These are phyloP conservation scores for Trichoderma orchidacearum DNA, from an alignment of 495 filamentous ascomycete species.

Conservation along the genomic window DNA sequence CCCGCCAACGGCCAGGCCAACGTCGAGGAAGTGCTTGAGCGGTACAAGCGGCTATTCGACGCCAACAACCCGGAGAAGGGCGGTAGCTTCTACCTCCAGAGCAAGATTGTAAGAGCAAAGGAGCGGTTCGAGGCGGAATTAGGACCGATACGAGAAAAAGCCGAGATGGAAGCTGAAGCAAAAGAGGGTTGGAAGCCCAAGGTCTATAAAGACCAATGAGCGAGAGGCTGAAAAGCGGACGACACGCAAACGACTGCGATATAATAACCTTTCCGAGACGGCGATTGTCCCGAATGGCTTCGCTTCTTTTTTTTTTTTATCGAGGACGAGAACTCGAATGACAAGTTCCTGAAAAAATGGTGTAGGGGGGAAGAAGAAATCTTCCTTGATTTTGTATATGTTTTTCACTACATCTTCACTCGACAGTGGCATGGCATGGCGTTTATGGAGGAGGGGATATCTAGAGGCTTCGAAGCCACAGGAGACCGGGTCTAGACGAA, in stretches of 20 bases:
- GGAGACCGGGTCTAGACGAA: conserved; percentile 2
- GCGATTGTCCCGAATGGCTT: no score
- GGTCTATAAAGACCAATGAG: conserved; percentile 65
- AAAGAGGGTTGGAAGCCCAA: conserved; percentile 87
- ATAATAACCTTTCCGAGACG: no score
- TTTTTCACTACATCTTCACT: conserved; percentile 25
- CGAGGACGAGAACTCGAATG: neutral
- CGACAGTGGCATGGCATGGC: conserved; percentile 33
- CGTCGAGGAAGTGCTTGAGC: conserved; percentile 61
- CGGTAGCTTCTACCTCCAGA: conserved; percentile 95
- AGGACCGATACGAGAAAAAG: conserved; percentile 35
- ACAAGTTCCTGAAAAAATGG: neutral
- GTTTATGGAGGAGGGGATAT: conserved; percentile 12
- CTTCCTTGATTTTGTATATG: conserved; percentile 4
- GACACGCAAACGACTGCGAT: neutral
- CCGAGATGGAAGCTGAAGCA: conserved; percentile 47
- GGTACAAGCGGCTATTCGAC: conserved; percentile 94
- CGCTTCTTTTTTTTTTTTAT: no score
- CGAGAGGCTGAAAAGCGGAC: neutral
- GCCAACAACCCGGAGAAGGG: conserved; percentile 87
- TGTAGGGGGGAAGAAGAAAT: neutral
- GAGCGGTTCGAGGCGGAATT: conserved; percentile 85
- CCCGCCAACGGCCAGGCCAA: conserved; percentile 63
- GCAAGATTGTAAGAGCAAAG: conserved; percentile 81
- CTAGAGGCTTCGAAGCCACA: conserved; percentile 6